Percentiles rank a stretch among this genome's conserved stretches.
Evolutionary conservation across 2,329 filamentous ascomycete species (phyloP).

Genomic region (Elsinoe ampelina): DNA sequence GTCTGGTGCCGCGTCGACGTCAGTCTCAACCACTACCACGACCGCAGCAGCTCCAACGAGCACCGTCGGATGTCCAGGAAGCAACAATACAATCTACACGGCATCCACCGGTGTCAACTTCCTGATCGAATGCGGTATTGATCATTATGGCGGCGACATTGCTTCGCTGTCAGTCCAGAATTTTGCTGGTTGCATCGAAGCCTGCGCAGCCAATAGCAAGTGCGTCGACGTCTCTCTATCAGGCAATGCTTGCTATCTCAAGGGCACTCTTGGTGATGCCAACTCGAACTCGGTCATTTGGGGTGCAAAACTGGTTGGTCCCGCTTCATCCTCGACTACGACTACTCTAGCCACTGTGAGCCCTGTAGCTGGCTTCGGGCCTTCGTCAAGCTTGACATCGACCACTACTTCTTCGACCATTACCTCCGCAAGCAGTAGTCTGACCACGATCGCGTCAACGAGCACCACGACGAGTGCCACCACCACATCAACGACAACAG

Average conservation of each 20-base stretch:
- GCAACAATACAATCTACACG: slow-evolving; percentile 20
- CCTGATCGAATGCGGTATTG: slow-evolving; percentile 23
- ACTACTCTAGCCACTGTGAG: background rate
- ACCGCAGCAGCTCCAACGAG: slow-evolving; percentile 15
- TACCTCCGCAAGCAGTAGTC: background rate
- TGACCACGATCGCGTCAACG: slow-evolving; percentile 8
- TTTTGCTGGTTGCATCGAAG: slow-evolving; percentile 21
- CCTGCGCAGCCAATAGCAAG: slow-evolving; percentile 18
- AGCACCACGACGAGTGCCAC: slow-evolving; percentile 14
- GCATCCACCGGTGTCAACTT: slow-evolving; percentile 21
- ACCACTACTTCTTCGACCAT: slow-evolving; percentile 5
- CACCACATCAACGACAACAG: background rate
- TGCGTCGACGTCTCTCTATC: slow-evolving; percentile 22
- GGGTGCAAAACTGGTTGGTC: slow-evolving; percentile 14
- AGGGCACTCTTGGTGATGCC: slow-evolving; percentile 16
- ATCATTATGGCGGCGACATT: slow-evolving; percentile 25
- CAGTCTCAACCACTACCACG: slow-evolving; percentile 14
- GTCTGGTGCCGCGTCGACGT: background rate
- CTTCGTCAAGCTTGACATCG: slow-evolving; percentile 2
- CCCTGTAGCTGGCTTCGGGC: background rate
- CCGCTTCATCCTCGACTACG: slow-evolving; percentile 6
- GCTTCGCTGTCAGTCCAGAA: slow-evolving; percentile 14
- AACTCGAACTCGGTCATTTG: slow-evolving; percentile 15
- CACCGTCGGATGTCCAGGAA: slow-evolving; percentile 21
- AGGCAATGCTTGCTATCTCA: slow-evolving; percentile 19